A percentile compares a stretch with the other conserved stretches of the same genome.
phyloP scores from a whole-genome alignment of 2,329 filamentous ascomycete species.

The Epichloe amarillans region DNA sequence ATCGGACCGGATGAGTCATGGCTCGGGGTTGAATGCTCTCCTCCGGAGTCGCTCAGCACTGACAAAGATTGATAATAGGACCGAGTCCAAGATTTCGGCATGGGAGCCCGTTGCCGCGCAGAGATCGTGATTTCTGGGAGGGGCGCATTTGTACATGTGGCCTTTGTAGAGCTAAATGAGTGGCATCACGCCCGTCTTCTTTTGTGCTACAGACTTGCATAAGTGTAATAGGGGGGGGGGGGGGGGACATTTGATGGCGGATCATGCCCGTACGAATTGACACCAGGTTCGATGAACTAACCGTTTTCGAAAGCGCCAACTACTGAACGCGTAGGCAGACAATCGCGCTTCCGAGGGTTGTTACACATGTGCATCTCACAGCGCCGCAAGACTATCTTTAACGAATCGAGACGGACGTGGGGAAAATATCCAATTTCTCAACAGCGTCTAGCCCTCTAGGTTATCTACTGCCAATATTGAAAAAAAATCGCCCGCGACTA shows the following conservation, averaged over 20 bases:
- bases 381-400: neutral
- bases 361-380: too few species aligned
- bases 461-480: neutral
- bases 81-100: constrained; percentile 37
- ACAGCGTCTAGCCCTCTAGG: neutral
- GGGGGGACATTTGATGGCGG: neutral
- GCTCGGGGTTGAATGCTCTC: too few species aligned
- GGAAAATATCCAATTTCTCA: neutral
- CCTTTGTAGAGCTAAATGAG: constrained; percentile 4
- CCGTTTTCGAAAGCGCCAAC: too few species aligned
- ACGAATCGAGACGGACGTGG: neutral
- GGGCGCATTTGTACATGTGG: constrained; percentile 19
- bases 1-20: too few species aligned
- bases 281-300: too few species aligned
- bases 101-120: constrained; percentile 36
- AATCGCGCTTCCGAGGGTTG: too few species aligned
- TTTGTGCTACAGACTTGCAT: neutral
- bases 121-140: constrained; percentile 15
- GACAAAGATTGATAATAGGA: constrained; percentile 22
- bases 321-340: too few species aligned
- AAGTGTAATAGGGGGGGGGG: neutral
- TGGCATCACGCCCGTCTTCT: neutral
- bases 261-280: neutral
- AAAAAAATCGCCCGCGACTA: neutral
- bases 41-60: neutral